Conservation (phyloP, 768 basidiomycete genomes). For the Amanita rimosa region DNA sequence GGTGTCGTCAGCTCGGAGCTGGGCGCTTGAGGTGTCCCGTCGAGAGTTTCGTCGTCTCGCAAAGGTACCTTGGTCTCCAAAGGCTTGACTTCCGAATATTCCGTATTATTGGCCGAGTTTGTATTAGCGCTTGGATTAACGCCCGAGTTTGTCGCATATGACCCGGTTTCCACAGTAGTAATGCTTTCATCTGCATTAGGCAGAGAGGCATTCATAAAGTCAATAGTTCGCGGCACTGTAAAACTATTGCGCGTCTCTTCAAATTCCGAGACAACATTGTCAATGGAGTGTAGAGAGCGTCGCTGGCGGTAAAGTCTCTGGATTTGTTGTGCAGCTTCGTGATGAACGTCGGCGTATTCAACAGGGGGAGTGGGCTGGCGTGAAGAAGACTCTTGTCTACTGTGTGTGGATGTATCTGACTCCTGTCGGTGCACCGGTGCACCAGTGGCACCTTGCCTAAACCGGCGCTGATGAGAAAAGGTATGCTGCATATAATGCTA, state of each 20-base stretch:
- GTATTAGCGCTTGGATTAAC: too few relatives aligned
- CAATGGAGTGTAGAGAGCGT: slow-evolving; percentile 28
- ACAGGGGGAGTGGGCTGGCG: slow-evolving; percentile 6
- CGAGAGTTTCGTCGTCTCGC: background rate
- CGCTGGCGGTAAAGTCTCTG: slow-evolving; percentile 35
- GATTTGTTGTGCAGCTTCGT: slow-evolving; percentile 34
- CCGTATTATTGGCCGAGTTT: slow-evolving; percentile 8
- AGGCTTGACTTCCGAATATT: slow-evolving; percentile 12
- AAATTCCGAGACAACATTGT: slow-evolving; percentile 31
- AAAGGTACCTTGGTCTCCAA: background rate
- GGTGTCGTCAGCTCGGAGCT: background rate
- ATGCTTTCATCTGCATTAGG: slow-evolving; percentile 14
- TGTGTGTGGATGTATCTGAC: background rate
- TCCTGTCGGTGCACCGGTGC: background rate
- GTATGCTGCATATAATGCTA: slow-evolving; percentile 7
- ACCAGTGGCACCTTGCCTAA: background rate
- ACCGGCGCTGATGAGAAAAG: background rate
- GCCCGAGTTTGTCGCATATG: too few relatives aligned
- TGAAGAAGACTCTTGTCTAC: slow-evolving; percentile 6
- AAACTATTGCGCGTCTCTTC: slow-evolving; percentile 29
- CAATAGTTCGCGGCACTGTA: slow-evolving; percentile 30
- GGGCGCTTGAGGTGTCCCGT: too few relatives aligned
- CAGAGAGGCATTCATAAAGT: slow-evolving; percentile 28
- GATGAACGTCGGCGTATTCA: slow-evolving; percentile 19
- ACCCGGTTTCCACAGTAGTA: slow-evolving; percentile 18